Base-by-base conservation (phyloP, 1,139 yeast species). In the Ogataea hybrid region DNA sequence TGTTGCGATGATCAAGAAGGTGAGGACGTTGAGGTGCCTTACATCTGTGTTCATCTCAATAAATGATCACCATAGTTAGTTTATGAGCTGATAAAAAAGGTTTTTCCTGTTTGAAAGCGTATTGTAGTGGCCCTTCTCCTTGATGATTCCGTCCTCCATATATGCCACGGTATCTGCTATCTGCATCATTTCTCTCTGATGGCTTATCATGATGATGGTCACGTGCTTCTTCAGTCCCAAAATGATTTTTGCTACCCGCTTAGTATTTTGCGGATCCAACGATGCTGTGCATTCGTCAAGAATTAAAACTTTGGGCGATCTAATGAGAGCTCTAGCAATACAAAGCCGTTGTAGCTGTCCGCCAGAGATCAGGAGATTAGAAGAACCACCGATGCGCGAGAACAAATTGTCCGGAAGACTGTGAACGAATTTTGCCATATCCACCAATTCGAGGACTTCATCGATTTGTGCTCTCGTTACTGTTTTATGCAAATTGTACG, bases 1-100 rank as follows among this genome's bases (percentile, higher is more conserved):
- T 88, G 96, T 62, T 87, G 94, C 48, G 98, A 92, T 59, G 98
- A 92, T 62, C 72, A 79, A 58, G 77, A 82, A 40, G 99, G 94
- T 30, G 97, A 92, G 62, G 98, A 94, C 63, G 96, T 89, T 20
- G 98, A 90, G 58, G 88, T 89, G 51, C 98, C 98, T 30, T 88
- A 79, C 61, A 77, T 89, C 46, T 79, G 81, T 47, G 73, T 84
- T 46, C 79, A 77, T 58, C 58, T 76, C 50, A 63, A 59, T 27
- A 39, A 43, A 20, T 49, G 29, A 34, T 9, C 27, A 11, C 8
- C 11, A 7, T 12, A 8, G 11, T 17, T 33, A 39, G 27, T 30
- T 29, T 4, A 33, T 18, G 11, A 34, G 18, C 10, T 28, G 20
- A 15, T 34, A 47, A 43, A 44, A 14, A 11, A 20, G 28, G 23